Percentiles rank a stretch among this genome's conserved stretches.
Evolutionary conservation across 805 yeast species (phyloP).

Genomic region (Kodamaea restingae): DNA sequence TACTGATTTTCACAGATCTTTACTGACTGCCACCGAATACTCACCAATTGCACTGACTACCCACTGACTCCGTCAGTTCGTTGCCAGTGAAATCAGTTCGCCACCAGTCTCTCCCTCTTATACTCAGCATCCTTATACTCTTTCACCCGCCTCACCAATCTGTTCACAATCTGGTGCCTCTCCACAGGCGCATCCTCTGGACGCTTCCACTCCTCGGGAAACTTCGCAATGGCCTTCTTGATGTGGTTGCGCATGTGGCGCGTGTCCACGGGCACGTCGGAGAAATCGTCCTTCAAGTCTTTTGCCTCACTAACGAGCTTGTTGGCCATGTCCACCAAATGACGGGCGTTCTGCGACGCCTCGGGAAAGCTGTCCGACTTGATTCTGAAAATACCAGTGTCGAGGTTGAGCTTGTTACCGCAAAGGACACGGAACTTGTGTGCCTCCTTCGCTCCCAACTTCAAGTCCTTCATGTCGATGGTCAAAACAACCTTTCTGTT

Average conservation of each 20-base stretch:
- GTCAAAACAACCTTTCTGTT: conserved; percentile 64
- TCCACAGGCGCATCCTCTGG: conserved; percentile 63
- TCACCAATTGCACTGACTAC: no score
- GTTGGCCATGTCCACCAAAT: conserved; percentile 59
- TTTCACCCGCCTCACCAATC: conserved; percentile 31
- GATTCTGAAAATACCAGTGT: conserved; percentile 57
- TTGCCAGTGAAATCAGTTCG: no score
- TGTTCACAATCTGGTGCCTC: conserved; percentile 31
- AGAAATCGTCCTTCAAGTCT: conserved; percentile 57
- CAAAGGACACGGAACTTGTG: conserved; percentile 79
- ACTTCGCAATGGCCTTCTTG: conserved; percentile 37
- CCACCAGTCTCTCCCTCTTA: not conserved
- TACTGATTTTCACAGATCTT: no score
- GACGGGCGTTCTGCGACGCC: conserved; percentile 82
- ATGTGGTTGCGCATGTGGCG: conserved; percentile 56
- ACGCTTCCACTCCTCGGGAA: conserved; percentile 76
- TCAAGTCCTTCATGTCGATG: conserved; percentile 51
- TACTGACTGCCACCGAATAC: no score
- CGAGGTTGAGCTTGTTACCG: conserved; percentile 69
- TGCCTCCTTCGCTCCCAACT: conserved; percentile 45
- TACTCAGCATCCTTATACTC: conserved; percentile 30
- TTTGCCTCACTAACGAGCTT: conserved; percentile 62
- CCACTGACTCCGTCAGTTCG: no score
- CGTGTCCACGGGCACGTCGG: conserved; percentile 77
- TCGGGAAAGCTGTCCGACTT: conserved; percentile 63